Evolutionary conservation across 23 red algal species (phyloP), one percentile per base, ranked within the genome.

Genomic region (Gracilaria domingensis): DNA sequence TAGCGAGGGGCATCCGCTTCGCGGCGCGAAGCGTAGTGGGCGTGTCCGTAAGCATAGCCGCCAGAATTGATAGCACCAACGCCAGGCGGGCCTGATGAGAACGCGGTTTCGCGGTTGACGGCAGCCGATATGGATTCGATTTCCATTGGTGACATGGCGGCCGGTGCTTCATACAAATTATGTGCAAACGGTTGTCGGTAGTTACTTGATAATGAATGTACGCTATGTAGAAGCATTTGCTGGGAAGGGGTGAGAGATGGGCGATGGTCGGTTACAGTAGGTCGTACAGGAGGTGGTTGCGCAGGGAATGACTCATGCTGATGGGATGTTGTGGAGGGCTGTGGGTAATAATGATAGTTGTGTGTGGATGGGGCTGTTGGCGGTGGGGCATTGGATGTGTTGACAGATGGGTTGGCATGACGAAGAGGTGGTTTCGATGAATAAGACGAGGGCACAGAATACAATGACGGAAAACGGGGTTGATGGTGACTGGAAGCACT

Each of bases 381-480:
- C 0, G 64, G 32, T 37, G 33, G 28, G 4, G 32, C 30, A 69
- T 69, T 69, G 16, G 6, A 1, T 16, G 28, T 34, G 33, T 20
- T 20, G 64, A 69, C 64, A 4, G 64, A 12, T 3, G 64, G 28
- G 32, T 69, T 69, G 32, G 16, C 64, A 24, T 64, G n/a, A 37
- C 38, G 64, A 12, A 69, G 64, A 69, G 64, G 64, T 32, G 64
- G 64, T 37, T 69, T 69, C 13, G 64, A 69, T 69, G 64, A 69
- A 20, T 69, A 36, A 20, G 64, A 37, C 17, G 64, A 69, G 5
- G 51, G 51, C 51, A 18, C 17, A 32, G 72, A 30, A 50, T 77
- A 77, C 20, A 77, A 50, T 33, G 72, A 77, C 8, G 72, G 72
- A 77, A 77, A 77, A 28, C 72, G 72, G 9, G 72, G 72, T 69